Conservation (phyloP, 2,329 filamentous ascomycete genomes). For the Mariannaea sp. region DNA sequence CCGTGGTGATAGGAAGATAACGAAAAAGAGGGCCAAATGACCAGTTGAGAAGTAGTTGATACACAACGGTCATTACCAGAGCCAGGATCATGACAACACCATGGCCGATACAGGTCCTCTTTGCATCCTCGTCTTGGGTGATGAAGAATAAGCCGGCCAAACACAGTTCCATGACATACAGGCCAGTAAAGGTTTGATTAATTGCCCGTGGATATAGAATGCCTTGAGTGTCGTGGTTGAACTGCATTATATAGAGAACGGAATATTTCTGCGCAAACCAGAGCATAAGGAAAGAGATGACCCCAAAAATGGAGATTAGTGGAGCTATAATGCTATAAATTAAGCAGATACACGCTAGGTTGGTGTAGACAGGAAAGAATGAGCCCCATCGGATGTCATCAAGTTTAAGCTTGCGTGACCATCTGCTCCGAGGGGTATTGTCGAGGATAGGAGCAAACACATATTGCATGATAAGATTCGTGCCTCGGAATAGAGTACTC, state of each 20-base stretch:
- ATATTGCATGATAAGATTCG: conserved; percentile 80
- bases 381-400: conserved; percentile 84
- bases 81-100: conserved; percentile 84
- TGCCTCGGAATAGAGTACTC: conserved; percentile 82
- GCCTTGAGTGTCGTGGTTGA: conserved; percentile 88
- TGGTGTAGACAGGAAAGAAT: conserved; percentile 96
- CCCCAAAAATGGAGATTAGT: conserved; percentile 88
- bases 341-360: conserved; percentile 88
- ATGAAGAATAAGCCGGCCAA: conserved; percentile 91
- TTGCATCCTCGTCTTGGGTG: conserved; percentile 59
- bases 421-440: conserved; percentile 81
- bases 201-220: conserved; percentile 89
- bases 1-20: conserved; percentile 91
- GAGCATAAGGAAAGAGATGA: conserved; percentile 87
- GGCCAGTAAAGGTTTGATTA: conserved; percentile 91
- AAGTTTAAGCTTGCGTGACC: conserved; percentile 79
- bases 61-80: conserved; percentile 71
- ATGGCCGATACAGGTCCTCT: conserved; percentile 70
- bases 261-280: conserved; percentile 96
- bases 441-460: conserved; percentile 80
- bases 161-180: conserved; percentile 94
- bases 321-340: conserved; percentile 90
- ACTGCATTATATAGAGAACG: conserved; percentile 91
- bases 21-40: conserved; percentile 85
- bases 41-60: conserved; percentile 78